phyloP scores from a whole-genome alignment of 148 eudicot genomes.

The Fagopyrum esculentum region DNA sequence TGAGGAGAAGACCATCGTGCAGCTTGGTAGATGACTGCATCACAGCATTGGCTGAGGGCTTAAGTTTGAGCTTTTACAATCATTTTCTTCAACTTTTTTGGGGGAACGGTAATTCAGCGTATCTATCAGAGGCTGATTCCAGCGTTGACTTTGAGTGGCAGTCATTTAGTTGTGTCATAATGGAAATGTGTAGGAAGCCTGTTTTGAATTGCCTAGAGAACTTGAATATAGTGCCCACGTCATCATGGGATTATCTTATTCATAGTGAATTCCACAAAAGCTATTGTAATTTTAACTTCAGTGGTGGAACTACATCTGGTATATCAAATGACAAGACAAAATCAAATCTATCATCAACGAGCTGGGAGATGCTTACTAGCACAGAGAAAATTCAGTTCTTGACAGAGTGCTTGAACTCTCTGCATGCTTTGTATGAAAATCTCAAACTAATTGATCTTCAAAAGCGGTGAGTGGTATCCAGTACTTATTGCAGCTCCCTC shows the following conservation, averaged over 20 bases:
- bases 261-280: conserved; percentile 64
- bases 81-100: conserved; percentile 68
- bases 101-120: conserved; percentile 51
- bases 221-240: conserved; percentile 27
- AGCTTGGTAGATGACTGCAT: conserved; percentile 85
- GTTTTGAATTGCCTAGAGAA: conserved; percentile 13
- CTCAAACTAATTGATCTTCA: conserved; percentile 81
- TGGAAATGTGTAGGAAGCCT: conserved; percentile 42
- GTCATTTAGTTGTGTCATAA: conserved; percentile 44
- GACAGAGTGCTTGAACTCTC: conserved; percentile 58
- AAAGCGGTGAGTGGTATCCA: conserved; percentile 40
- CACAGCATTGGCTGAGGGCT: conserved; percentile 79
- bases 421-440: conserved; percentile 94
- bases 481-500: neutral
- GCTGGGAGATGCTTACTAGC: conserved; percentile 18
- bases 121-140: conserved; percentile 39
- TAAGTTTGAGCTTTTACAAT: conserved; percentile 47
- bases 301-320: conserved; percentile 25
- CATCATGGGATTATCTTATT: conserved; percentile 86
- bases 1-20: conserved; percentile 77
- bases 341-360: conserved; percentile 23
- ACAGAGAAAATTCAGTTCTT: conserved; percentile 36
- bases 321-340: conserved; percentile 23
- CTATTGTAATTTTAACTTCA: conserved; percentile 32
- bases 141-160: conserved; percentile 78